Base-by-base conservation (phyloP, 306 rosid genomes). In the Pyrus communis region DNA sequence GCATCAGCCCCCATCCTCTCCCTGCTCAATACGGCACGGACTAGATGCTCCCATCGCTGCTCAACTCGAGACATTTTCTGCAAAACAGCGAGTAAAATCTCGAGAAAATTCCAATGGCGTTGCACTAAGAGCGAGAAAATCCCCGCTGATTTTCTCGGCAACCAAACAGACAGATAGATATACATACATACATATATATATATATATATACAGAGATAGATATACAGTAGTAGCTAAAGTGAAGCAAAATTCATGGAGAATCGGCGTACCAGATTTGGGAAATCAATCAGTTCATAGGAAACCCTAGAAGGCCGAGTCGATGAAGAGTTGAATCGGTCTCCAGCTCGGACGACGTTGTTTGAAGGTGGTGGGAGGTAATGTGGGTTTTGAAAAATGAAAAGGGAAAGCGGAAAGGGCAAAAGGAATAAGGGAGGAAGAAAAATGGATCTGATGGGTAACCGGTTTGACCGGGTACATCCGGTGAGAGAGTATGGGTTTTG, bases 41-140 rank as follows among this genome's bases (percentile, higher is more conserved):
- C 98, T 83, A 95, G 71, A 67, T 93, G 90, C 86, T 90, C 97
- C 98, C 97, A 95, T 38, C 85, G 86, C 46, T 86, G 90, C 86
- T 89, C 97, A 77, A n/a, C 97, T 69, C 82, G 86, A 67, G 97
- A 85, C 98, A 95, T 95, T 79, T 80, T 79, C 82, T 84, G 71
- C 67, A 71, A 33, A 71, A 40, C 21, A 68, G 21, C 60, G 19
- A 46, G 59, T 55, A 81, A 7, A 43, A 2, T 27, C 31, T 57
- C 67, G 59, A 72, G 38, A 55, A 15, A 73, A 22, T 13, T 23
- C 55, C 35, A 63, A 59, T 5, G 22, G 18, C 46, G 22, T 31
- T 31, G 17, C 15, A 17, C n/a, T 1, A 17, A 18, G 58, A 17
- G n/a, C 8, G 14, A 15, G 11, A 38, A 42, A 78, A 82, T 60